Evolutionary conservation across 176 grass and related monocot genomes (phyloP).

Genomic region (Bonia amplexicaulis): DNA sequence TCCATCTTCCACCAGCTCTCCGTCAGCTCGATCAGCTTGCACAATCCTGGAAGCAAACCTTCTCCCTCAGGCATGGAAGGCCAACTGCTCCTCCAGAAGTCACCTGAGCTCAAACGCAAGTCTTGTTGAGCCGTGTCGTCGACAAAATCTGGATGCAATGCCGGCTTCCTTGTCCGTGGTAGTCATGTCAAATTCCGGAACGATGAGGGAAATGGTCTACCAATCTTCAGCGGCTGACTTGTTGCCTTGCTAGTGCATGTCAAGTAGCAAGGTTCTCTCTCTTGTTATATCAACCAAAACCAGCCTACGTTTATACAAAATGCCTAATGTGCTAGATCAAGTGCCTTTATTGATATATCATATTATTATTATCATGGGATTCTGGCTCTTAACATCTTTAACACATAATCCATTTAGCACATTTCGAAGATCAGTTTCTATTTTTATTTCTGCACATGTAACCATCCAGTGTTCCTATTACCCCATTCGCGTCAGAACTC

Average conservation of each 20-base stretch:
- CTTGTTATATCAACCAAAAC: neutral
- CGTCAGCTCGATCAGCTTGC: conserved; percentile 55
- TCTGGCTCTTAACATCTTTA: conserved; percentile 16
- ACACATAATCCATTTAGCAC: neutral
- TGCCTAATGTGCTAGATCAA: conserved; percentile 27
- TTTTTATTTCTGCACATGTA: neutral
- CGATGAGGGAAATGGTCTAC: neutral
- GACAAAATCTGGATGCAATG: neutral
- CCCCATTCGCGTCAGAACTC: neutral
- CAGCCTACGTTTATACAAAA: conserved; percentile 29
- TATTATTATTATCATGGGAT: neutral
- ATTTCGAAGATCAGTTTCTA: neutral
- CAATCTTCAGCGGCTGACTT: conserved; percentile 25
- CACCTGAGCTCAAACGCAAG: conserved; percentile 68
- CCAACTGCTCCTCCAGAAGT: conserved; percentile 53
- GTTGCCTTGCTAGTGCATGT: conserved; percentile 9
- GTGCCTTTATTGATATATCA: conserved; percentile 11
- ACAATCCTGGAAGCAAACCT: conserved; percentile 56
- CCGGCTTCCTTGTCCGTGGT: neutral
- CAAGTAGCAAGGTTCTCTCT: conserved; percentile 20
- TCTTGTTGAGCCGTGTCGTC: conserved; percentile 36
- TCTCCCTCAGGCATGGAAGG: conserved; percentile 45
- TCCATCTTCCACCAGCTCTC: conserved; percentile 77
- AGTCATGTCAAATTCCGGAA: neutral
- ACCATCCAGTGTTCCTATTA: neutral